Evolutionary conservation across 495 filamentous ascomycete species (phyloP), one percentile per base, ranked within the genome.

Genomic region (Monascus purpureus): DNA sequence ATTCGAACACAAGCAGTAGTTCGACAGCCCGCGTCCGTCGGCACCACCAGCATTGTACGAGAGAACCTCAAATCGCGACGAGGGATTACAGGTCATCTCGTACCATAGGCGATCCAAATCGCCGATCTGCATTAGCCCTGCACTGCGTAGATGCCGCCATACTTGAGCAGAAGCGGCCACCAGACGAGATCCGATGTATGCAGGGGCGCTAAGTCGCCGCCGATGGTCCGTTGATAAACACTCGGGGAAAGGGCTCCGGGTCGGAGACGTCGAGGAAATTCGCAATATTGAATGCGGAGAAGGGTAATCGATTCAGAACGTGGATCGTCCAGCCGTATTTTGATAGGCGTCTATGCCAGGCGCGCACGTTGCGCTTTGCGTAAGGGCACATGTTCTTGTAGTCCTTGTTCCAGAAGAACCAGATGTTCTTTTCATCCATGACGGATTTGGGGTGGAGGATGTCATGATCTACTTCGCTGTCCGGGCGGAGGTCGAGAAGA

Each of bases 151-250:
- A 72, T 55, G 22, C 70, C 70, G 18, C 70, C 68, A 38, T 71
- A 68, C 32, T 53, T 59, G 3, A 68, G 53, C 17, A 74, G 43
- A 9, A 74, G 45, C 28, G 70, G 70, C 32, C 48, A 70, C 14
- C 70, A 62, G 11, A 72, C 67, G 6, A 74, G 63, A 32, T 74
- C 70, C 1, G 66, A 70, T 5, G 53, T 60, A 42, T 72, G 68
- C 43, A 72, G 70, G 12, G 47, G 43, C 0, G 56, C 65, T 42
- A 67, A 67, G 5, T 37, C 38, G 25, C 70, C 68, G 28, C 49
- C 43, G 17, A 74, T 46, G 3, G 56, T 60, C 13, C 54, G 5
- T 68, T 54, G 8, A 40, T 41, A 40, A 71, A 72, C 0, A 65
- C 65, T 7, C 34, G 44, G 1, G 70, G 68, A 39, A 74, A 70